A percentile compares a stretch with the other conserved stretches of the same genome.
Conservation (phyloP, 306 rosid genomes). For the Cyclanthera cordifolia region DNA sequence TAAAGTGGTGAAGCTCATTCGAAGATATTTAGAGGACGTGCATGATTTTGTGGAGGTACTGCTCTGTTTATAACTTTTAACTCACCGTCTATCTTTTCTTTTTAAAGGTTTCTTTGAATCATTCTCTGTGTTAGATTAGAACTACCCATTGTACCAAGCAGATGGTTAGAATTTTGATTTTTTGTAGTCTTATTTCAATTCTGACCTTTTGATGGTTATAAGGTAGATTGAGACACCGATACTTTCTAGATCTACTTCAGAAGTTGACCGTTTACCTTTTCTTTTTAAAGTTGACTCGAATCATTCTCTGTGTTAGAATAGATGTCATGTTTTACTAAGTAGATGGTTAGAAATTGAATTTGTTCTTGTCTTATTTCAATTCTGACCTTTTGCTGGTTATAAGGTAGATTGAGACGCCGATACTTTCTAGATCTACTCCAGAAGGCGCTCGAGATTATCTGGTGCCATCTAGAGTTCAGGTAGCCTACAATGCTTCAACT, state of each 20-base stretch:
- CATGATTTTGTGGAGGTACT: slow-evolving; percentile 93
- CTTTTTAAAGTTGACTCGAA: too few species aligned
- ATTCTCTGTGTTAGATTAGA: background rate
- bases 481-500: slow-evolving; percentile 12
- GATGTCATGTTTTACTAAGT: too few species aligned
- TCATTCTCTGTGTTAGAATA: too few species aligned
- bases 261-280: too few species aligned
- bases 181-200: slow-evolving; percentile 23
- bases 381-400: slow-evolving; percentile 37
- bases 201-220: slow-evolving; percentile 41
- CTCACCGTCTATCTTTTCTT: background rate
- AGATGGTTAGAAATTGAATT: background rate
- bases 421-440: slow-evolving; percentile 89
- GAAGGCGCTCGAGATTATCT: slow-evolving; percentile 98
- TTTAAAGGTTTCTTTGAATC: background rate
- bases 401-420: slow-evolving; percentile 99
- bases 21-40: slow-evolving; percentile 71
- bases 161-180: background rate
- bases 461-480: slow-evolving; percentile 98
- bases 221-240: too few species aligned
- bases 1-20: slow-evolving; percentile 73
- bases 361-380: slow-evolving; percentile 22
- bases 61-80: background rate
- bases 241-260: too few species aligned
- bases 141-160: background rate